Evolutionary conservation across 2,329 filamentous ascomycete species (phyloP).

Genomic region (Onygenales sp.): DNA sequence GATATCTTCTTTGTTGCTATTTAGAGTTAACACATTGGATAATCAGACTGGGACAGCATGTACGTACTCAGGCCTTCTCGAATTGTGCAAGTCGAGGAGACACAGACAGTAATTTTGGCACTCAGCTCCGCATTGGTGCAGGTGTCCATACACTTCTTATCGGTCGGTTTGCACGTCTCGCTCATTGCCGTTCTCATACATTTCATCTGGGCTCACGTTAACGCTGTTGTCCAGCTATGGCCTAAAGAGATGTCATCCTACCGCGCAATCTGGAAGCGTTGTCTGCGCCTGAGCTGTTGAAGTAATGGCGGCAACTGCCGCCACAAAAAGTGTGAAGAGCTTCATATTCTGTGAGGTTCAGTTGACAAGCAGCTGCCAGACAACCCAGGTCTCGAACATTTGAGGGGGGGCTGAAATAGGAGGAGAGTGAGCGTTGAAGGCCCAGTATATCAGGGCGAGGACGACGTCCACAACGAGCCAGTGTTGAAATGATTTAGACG

Average conservation of each 20-base stretch:
- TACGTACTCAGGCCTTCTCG: background rate
- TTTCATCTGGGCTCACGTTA: background rate
- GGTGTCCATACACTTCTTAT: background rate
- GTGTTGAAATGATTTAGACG: too few relatives aligned
- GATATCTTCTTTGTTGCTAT: background rate
- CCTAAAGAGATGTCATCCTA: background rate
- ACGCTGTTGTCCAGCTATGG: background rate
- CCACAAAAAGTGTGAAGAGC: background rate
- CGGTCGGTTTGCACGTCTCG: background rate
- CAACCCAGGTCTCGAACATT: background rate
- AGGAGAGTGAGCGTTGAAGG: background rate
- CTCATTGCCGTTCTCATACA: slow-evolving; percentile 1
- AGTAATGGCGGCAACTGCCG: background rate
- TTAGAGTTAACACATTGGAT: background rate
- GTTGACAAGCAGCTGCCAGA: background rate
- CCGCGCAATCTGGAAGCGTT: background rate
- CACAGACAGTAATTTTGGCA: background rate
- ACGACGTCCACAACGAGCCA: too few relatives aligned
- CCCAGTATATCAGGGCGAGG: too few relatives aligned
- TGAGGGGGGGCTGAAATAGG: background rate
- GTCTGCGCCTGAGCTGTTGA: background rate
- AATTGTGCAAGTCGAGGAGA: background rate
- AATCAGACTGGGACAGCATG: background rate
- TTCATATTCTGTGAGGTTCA: background rate
- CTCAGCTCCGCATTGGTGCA: background rate